These are phyloP conservation scores for Cladophialophora psammophila DNA, from an alignment of 2,329 filamentous ascomycete genomes.

Conservation along the genomic window DNA sequence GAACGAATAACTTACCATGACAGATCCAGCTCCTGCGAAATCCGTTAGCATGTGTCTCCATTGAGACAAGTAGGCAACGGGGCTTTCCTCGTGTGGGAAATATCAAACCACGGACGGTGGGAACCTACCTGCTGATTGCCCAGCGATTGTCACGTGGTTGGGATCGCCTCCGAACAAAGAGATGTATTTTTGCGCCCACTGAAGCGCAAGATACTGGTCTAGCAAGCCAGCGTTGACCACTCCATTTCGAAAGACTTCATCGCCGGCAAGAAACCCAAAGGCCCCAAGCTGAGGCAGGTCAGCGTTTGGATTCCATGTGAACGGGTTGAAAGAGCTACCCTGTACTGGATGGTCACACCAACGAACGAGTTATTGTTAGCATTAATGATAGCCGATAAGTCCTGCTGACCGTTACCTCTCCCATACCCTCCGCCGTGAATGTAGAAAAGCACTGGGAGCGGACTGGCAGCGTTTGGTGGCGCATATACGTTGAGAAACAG, in stretches of 20 bases:
- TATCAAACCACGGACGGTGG: neutral
- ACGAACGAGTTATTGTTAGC: slow-evolving; percentile 59
- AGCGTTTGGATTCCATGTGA: slow-evolving; percentile 2
- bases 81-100: neutral
- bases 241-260: slow-evolving; percentile 62
- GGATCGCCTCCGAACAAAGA: slow-evolving; percentile 61
- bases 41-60: neutral
- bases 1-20: slow-evolving; percentile 41
- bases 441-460: slow-evolving; percentile 50
- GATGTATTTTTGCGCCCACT: slow-evolving; percentile 70
- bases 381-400: slow-evolving; percentile 54
- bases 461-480: slow-evolving; percentile 42
- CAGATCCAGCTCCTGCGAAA: slow-evolving; percentile 51
- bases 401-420: slow-evolving; percentile 44
- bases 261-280: slow-evolving; percentile 60
- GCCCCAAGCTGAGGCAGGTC: slow-evolving; percentile 49
- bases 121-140: slow-evolving; percentile 56
- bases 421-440: slow-evolving; percentile 50
- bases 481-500: slow-evolving; percentile 53
- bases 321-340: slow-evolving; percentile 45
- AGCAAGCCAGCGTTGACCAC: slow-evolving; percentile 69
- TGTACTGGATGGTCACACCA: slow-evolving; percentile 59
- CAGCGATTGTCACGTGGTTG: slow-evolving; percentile 58
- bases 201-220: slow-evolving; percentile 67
- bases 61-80: neutral